These are phyloP conservation scores for Diaporthe batatas DNA, from an alignment of 2,329 filamentous ascomycete genomes.

Conservation along the genomic window DNA sequence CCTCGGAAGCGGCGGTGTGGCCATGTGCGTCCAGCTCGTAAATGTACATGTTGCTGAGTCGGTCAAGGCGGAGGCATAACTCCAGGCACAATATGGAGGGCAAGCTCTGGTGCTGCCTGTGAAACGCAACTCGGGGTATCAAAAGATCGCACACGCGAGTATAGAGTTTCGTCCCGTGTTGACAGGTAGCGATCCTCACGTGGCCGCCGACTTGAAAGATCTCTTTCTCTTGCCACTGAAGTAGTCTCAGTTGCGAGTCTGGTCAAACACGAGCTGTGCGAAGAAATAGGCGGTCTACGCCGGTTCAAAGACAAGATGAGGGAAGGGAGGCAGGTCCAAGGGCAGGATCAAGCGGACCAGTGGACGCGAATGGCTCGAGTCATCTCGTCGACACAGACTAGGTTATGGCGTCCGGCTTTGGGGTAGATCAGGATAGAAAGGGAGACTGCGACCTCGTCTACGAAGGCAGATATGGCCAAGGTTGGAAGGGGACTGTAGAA, in stretches of 20 bases:
- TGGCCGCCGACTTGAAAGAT: constrained; percentile 3
- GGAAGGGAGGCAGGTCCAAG: neutral
- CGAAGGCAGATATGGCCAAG: constrained; percentile 4
- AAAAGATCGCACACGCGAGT: constrained; percentile 4
- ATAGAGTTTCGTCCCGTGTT: constrained; percentile 28
- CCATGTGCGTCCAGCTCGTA: constrained; percentile 29
- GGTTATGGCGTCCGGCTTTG: constrained; percentile 14
- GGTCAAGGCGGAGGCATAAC: constrained; percentile 25
- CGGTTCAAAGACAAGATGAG: neutral
- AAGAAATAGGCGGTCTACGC: constrained; percentile 25
- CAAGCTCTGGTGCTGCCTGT: constrained; percentile 9
- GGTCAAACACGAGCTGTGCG: neutral
- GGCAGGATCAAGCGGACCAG: neutral
- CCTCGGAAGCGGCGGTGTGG: constrained; percentile 21
- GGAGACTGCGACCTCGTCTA: constrained; percentile 14
- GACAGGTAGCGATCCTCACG: constrained; percentile 20
- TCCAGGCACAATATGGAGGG: neutral
- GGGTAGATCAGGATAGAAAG: neutral
- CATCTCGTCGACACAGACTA: constrained; percentile 23
- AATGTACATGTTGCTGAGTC: constrained; percentile 19
- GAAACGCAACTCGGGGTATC: constrained; percentile 18
- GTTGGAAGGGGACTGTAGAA: neutral
- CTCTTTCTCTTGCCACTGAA: neutral
- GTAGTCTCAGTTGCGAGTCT: neutral
- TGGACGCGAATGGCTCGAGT: constrained; percentile 19